Percentiles rank a stretch among this genome's conserved stretches.
These are phyloP conservation scores for Clausena lansium DNA, from an alignment of 345 rosid genomes.

Conservation along the genomic window DNA sequence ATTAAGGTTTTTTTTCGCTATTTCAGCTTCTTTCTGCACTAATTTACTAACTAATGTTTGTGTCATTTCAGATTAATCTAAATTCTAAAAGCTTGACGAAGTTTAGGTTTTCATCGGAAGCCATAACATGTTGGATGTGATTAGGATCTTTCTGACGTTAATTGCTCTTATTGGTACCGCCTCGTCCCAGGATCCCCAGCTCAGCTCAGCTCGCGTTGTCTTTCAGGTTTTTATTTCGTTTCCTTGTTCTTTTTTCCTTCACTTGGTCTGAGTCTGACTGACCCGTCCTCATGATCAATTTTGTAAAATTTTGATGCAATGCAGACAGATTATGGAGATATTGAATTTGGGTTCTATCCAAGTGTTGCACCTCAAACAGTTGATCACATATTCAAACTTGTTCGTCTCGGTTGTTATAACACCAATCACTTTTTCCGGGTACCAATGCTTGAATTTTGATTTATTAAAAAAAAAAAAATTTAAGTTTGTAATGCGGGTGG, in stretches of 20 bases:
- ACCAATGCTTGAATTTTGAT: constrained; percentile 1
- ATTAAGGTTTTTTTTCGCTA: not conserved
- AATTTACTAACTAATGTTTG: no score
- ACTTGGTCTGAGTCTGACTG: not conserved
- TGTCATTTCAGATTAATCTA: no score
- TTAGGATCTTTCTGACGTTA: constrained; percentile 24
- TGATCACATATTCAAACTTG: constrained; percentile 90
- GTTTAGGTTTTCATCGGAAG: not conserved
- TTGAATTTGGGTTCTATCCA: constrained; percentile 89
- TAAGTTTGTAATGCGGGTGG: not conserved
- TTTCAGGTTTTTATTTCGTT: constrained; percentile 42
- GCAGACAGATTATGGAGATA: constrained; percentile 58
- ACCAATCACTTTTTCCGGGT: constrained; percentile 97
- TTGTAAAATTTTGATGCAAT: not conserved
- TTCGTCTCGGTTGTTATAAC: constrained; percentile 84
- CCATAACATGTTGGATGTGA: constrained; percentile 20
- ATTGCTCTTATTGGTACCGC: constrained; percentile 22
- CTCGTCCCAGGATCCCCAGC: constrained; percentile 54
- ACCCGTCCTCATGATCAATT: not conserved
- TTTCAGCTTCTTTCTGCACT: not conserved
- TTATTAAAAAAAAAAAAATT: not conserved
- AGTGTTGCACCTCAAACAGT: constrained; percentile 88
- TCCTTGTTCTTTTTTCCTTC: not conserved
- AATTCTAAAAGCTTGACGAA: no score
- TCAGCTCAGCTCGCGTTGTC: constrained; percentile 88